Percentiles rank a stretch among this genome's conserved stretches.
Conservation (phyloP, 73 alveolate species). For the Paramecium tetraurelia region DNA sequence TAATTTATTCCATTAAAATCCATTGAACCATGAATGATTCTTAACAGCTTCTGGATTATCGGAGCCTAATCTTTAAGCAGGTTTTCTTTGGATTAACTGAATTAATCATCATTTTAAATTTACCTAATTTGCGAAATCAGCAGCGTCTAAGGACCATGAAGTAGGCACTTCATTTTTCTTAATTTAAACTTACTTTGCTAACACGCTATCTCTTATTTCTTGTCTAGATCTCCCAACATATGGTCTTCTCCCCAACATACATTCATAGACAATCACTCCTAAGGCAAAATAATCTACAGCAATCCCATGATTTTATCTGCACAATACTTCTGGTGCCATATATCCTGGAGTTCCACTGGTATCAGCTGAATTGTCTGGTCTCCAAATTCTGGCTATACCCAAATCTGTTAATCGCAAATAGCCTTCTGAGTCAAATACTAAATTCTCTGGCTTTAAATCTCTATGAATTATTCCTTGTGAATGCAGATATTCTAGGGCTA, state of each 20-base stretch:
- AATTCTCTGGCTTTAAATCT: constrained; percentile 97
- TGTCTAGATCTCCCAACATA: constrained; percentile 81
- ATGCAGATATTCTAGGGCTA: constrained; percentile 93
- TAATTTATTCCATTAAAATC: constrained; percentile 63
- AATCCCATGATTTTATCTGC: constrained; percentile 78
- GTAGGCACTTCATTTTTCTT: constrained; percentile 67
- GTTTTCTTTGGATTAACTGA: constrained; percentile 63
- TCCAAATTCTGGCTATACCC: constrained; percentile 92
- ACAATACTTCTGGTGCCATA: constrained; percentile 87
- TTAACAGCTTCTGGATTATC: constrained; percentile 72
- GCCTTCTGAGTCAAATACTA: constrained; percentile 90
- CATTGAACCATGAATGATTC: constrained; percentile 70
- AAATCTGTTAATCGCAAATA: constrained; percentile 90
- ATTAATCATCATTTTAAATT: constrained; percentile 16
- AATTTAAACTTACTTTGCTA: constrained; percentile 76
- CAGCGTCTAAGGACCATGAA: constrained; percentile 85
- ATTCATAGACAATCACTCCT: constrained; percentile 84
- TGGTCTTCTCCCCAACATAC: constrained; percentile 83
- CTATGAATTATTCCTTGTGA: constrained; percentile 89
- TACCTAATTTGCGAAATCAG: constrained; percentile 83
- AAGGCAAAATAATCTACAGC: constrained; percentile 85
- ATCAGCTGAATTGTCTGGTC: constrained; percentile 88
- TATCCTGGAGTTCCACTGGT: constrained; percentile 91
- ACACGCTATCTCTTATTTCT: constrained; percentile 85
- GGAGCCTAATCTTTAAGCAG: constrained; percentile 66